Conservation (phyloP, 768 basidiomycete species). For the Mycena crocata region DNA sequence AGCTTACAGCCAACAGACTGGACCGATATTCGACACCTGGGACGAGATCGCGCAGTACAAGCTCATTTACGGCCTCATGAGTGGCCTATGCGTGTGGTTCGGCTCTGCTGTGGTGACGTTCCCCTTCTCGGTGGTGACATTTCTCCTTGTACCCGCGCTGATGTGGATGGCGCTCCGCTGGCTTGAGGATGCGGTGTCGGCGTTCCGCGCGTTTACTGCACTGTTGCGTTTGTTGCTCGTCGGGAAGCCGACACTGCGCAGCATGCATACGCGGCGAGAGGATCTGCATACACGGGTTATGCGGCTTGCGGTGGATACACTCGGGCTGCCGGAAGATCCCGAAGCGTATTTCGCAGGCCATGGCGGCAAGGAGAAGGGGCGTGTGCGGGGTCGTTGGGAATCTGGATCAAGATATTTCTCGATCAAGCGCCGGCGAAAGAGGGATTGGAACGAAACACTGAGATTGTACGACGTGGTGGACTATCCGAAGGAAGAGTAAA, state of each 20-base stretch:
- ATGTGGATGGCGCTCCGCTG: constrained; percentile 95
- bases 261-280: constrained; percentile 63
- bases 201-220: constrained; percentile 78
- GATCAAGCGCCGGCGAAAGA: constrained; percentile 78
- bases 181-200: constrained; percentile 86
- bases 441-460: constrained; percentile 92
- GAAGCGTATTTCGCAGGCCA: constrained; percentile 70
- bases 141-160: constrained; percentile 70
- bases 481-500: constrained; percentile 70
- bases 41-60: constrained; percentile 94
- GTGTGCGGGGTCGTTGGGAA: constrained; percentile 76
- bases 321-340: constrained; percentile 77
- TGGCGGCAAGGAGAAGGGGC: constrained; percentile 78
- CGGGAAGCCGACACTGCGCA: constrained; percentile 66
- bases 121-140: constrained; percentile 68
- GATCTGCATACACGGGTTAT: constrained; percentile 75
- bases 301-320: constrained; percentile 65
- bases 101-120: constrained; percentile 66
- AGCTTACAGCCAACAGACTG: constrained; percentile 51
- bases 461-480: constrained; percentile 86
- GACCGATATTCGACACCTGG: constrained; percentile 87
- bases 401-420: constrained; percentile 83
- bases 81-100: constrained; percentile 78
- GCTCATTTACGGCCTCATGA: constrained; percentile 82
- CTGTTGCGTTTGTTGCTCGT: constrained; percentile 72